Conservation (phyloP, 371 early-diverging fungal species). For the Mortierella sp. region DNA sequence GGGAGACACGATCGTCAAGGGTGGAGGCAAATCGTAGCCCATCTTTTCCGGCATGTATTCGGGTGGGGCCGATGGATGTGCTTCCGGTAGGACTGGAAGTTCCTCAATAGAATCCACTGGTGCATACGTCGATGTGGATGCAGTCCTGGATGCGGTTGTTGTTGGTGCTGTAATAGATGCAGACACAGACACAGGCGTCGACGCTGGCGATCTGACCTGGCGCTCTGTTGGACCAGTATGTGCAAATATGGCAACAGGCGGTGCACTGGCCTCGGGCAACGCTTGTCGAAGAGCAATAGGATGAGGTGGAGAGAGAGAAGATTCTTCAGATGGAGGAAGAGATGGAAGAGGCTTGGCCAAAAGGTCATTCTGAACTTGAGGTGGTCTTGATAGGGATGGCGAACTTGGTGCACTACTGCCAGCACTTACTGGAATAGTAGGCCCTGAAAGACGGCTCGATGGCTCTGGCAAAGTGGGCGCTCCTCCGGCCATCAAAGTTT, state of each 20-base stretch:
- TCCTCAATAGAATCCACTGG: neutral
- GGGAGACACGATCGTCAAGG: neutral
- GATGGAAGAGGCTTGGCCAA: too few species aligned
- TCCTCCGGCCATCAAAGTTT: neutral
- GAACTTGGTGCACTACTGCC: too few species aligned
- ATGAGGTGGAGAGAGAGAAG: too few species aligned
- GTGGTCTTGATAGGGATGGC: too few species aligned
- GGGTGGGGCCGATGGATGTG: neutral
- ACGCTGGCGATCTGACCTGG: too few species aligned
- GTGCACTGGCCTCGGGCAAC: too few species aligned
- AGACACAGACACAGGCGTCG: neutral
- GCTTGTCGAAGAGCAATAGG: too few species aligned
- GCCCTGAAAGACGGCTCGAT: neutral
- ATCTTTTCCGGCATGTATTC: conserved; percentile 25
- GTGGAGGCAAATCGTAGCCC: conserved; percentile 13
- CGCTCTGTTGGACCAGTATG: too few species aligned
- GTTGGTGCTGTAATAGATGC: neutral
- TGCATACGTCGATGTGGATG: neutral
- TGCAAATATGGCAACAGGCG: too few species aligned
- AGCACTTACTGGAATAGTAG: neutral
- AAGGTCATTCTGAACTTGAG: too few species aligned
- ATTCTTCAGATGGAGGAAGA: too few species aligned
- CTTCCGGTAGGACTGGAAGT: neutral
- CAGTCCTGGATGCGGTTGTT: neutral
- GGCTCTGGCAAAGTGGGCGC: neutral